Evolutionary conservation across 176 grass and related monocot species (phyloP).

Genomic region (Poa annua): DNA sequence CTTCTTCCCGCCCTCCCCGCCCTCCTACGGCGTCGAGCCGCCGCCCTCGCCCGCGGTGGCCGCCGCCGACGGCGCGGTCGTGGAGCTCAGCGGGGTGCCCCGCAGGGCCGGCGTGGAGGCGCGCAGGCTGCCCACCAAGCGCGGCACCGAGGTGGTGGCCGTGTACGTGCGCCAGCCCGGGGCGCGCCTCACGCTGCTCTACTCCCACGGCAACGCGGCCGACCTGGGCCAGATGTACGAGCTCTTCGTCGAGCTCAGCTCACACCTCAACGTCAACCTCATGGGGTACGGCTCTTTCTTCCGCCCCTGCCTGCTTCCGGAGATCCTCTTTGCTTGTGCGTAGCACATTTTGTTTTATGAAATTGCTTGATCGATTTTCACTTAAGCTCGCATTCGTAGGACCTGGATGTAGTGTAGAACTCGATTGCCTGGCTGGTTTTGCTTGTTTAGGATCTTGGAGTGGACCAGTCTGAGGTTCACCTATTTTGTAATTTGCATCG

Average conservation of each 20-base stretch:
- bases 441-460: conserved; percentile 29
- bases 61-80: conserved; percentile 43
- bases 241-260: conserved; percentile 91
- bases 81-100: conserved; percentile 70
- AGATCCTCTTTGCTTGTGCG: background rate
- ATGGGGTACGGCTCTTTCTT: conserved; percentile 54
- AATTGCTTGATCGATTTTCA: background rate
- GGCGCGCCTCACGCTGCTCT: conserved; percentile 85
- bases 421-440: background rate
- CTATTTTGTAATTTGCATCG: conserved; percentile 1
- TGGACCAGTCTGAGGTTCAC: background rate
- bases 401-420: background rate
- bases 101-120: conserved; percentile 67
- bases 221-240: conserved; percentile 97
- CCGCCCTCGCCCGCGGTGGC: conserved; percentile 33
- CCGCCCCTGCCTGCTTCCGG: background rate
- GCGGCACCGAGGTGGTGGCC: conserved; percentile 70
- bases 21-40: conserved; percentile 72
- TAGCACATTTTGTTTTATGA: background rate
- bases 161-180: conserved; percentile 81
- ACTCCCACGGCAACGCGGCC: conserved; percentile 95
- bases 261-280: conserved; percentile 87
- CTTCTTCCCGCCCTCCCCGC: conserved; percentile 84
- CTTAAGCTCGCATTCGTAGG: background rate
- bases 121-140: conserved; percentile 69